phyloP scores from a whole-genome alignment of 345 rosid genomes.

The Isatis tinctoria region DNA sequence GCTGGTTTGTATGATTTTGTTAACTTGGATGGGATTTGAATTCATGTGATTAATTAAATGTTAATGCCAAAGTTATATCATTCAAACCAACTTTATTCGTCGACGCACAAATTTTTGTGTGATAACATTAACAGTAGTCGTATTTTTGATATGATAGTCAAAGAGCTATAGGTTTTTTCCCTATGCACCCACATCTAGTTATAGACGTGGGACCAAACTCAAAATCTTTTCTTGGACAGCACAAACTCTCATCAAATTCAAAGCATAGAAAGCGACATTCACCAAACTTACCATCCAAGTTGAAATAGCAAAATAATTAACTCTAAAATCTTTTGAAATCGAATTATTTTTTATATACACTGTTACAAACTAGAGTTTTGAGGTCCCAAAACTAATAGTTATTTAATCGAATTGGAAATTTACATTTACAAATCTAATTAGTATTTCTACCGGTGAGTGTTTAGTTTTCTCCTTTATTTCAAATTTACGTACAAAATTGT shows the following conservation, averaged over 20 bases:
- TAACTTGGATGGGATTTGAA: background rate
- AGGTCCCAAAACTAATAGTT: slow-evolving; percentile 1
- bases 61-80: background rate
- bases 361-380: background rate
- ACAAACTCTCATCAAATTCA: slow-evolving; percentile 10
- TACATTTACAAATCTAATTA: background rate
- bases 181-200: background rate
- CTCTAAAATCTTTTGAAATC: background rate
- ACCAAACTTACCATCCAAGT: slow-evolving; percentile 22
- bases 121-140: background rate
- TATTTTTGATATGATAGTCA: background rate
- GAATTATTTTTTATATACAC: slow-evolving; percentile 2
- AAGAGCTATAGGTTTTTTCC: background rate
- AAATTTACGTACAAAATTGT: slow-evolving; percentile 19
- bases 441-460: background rate
- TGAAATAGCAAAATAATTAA: background rate
- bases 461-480: background rate
- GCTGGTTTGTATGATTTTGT: background rate
- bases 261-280: slow-evolving; percentile 23
- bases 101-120: too few species aligned
- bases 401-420: background rate
- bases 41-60: background rate
- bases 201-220: background rate
- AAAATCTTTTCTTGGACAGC: background rate
- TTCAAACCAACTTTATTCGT: background rate